Evolutionary conservation across 1,139 yeast species (phyloP).

Genomic region (Kurtzmaniella quercitrusa): DNA sequence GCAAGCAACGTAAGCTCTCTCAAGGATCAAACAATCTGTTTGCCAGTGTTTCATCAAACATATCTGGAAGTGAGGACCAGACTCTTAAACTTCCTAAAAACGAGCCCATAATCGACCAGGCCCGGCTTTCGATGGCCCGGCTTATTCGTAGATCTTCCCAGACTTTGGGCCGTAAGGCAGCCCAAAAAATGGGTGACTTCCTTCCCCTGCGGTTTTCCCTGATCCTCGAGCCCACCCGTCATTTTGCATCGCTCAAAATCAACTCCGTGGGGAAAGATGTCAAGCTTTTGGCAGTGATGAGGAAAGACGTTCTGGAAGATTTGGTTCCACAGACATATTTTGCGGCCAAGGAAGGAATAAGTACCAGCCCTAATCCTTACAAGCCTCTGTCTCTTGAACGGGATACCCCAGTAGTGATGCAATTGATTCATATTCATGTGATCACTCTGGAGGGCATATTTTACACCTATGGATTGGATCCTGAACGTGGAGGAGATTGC

Average conservation of each 20-base stretch:
- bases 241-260: conserved; percentile 87
- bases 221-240: conserved; percentile 86
- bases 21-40: conserved; percentile 38
- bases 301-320: conserved; percentile 38
- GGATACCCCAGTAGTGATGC: conserved; percentile 20
- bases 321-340: conserved; percentile 33
- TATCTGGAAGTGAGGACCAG: conserved; percentile 27
- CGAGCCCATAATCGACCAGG: conserved; percentile 68
- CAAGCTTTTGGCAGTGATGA: conserved; percentile 60
- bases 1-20: conserved; percentile 35
- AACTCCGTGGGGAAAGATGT: conserved; percentile 61
- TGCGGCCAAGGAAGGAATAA: conserved; percentile 12
- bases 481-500: conserved; percentile 93
- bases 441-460: conserved; percentile 85
- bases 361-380: background rate
- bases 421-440: conserved; percentile 64
- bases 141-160: conserved; percentile 58
- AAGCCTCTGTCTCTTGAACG: background rate
- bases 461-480: conserved; percentile 81
- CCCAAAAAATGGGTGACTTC: conserved; percentile 84
- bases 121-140: conserved; percentile 68
- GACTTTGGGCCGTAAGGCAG: conserved; percentile 67
- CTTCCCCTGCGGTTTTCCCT: conserved; percentile 82
- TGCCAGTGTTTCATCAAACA: conserved; percentile 32
- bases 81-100: conserved; percentile 19